A percentile compares a stretch with the other conserved stretches of the same genome.
These are phyloP conservation scores for Amanita thiersii DNA, from an alignment of 768 basidiomycete genomes.

Conservation along the genomic window DNA sequence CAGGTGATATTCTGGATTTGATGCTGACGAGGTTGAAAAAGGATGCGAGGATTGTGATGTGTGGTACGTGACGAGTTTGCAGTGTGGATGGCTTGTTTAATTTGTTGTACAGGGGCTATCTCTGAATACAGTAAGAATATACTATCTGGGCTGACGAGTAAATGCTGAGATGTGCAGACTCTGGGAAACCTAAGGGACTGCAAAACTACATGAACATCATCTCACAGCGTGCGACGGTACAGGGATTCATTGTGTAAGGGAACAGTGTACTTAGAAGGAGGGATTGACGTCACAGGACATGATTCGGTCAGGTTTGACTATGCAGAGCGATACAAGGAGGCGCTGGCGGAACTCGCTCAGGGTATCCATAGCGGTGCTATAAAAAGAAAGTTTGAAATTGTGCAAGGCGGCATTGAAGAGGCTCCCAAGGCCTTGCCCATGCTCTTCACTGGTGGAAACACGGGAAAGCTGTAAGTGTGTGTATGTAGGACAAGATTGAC, in stretches of 20 bases:
- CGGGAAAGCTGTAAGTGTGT: constrained; percentile 57
- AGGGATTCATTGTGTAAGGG: constrained; percentile 77
- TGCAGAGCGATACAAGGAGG: constrained; percentile 45
- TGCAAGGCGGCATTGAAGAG: constrained; percentile 63
- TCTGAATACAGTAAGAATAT: constrained; percentile 59
- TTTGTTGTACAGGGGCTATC: constrained; percentile 54
- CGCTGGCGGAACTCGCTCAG: constrained; percentile 44
- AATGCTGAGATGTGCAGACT: constrained; percentile 30
- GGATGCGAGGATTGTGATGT: constrained; percentile 70
- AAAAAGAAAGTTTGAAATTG: constrained; percentile 73
- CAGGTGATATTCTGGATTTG: constrained; percentile 76
- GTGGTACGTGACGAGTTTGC: constrained; percentile 45
- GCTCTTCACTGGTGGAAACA: constrained; percentile 72
- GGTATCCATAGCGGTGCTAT: constrained; percentile 63
- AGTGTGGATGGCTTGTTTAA: constrained; percentile 2
- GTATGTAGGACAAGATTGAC: constrained; percentile 3
- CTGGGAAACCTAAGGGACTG: constrained; percentile 54
- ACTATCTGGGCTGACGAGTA: neutral
- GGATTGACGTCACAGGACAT: neutral
- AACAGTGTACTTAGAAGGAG: too few species aligned
- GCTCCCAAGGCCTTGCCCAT: constrained; percentile 63
- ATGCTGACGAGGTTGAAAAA: constrained; percentile 67
- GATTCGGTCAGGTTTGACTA: constrained; percentile 61
- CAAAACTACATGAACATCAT: constrained; percentile 65
- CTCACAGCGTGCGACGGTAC: constrained; percentile 65